A percentile compares a stretch with the other conserved stretches of the same genome.
These are phyloP conservation scores for Mortierella claussenii DNA, from an alignment of 192 early-diverging fungal genomes.

Conservation along the genomic window DNA sequence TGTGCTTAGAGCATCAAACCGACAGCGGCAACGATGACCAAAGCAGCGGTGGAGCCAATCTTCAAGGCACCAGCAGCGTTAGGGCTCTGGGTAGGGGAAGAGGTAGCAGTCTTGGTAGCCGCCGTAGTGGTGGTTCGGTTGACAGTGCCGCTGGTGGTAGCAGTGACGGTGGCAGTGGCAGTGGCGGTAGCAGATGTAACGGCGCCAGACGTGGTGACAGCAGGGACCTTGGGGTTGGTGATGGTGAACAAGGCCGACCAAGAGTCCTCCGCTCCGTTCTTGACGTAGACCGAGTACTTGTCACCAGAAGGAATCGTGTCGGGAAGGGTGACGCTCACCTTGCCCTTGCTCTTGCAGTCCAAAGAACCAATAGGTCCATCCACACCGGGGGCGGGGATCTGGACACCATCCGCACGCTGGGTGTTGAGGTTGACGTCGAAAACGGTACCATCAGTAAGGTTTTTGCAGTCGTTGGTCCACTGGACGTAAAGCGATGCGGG, in stretches of 20 bases:
- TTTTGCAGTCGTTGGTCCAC: conserved; percentile 27
- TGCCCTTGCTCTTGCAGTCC: conserved; percentile 16
- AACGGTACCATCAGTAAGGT: not conserved
- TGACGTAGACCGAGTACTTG: conserved; percentile 40
- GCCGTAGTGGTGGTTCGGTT: conserved; percentile 1
- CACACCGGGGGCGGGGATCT: not conserved
- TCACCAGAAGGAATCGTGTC: conserved; percentile 9
- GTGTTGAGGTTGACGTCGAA: not conserved
- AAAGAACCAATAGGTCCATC: conserved; percentile 12
- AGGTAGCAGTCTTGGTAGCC: not conserved
- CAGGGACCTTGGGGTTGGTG: conserved; percentile 12
- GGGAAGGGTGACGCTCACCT: conserved; percentile 12
- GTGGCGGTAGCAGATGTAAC: conserved; percentile 1
- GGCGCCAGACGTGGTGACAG: not conserved
- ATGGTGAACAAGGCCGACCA: conserved; percentile 50
- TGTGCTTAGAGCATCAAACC: conserved; percentile 42
- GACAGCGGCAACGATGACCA: conserved; percentile 36
- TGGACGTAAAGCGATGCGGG: not conserved
- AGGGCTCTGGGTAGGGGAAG: not conserved
- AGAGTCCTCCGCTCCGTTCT: conserved; percentile 8
- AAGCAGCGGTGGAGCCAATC: conserved; percentile 42
- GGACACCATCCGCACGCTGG: not conserved
- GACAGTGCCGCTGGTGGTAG: not conserved
- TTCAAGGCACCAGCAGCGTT: conserved; percentile 32
- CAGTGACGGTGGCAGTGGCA: not conserved